Evolutionary conservation across 176 grass and related monocot species (phyloP), one percentile per base, ranked within the genome.

Genomic region (Zizania latifolia): DNA sequence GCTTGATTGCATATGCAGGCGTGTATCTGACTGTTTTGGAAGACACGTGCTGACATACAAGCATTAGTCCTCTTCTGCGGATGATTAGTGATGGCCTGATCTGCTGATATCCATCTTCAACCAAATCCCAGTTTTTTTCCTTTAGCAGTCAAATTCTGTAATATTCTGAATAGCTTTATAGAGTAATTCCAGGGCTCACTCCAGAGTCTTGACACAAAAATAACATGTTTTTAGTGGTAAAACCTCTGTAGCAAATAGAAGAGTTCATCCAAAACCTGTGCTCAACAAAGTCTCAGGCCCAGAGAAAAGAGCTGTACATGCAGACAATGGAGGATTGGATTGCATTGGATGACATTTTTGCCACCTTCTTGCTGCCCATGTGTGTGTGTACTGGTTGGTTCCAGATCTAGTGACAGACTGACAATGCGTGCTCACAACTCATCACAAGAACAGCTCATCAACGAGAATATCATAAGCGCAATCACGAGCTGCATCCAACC

Each of bases 351-450:
- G 46, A 34, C 67, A 35, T 53, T 82, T 48, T 23, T 50, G 63
- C 72, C 50, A 30, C 28, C 74, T 2, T 14, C 46, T 50, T 53
- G 15, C 29, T 61, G 35, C 56, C 48, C 50, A 68, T 36, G 63
- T 33, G 48, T 33, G 37, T 53, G n/a, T 33, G 37, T 53, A 8
- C 22, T 29, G 65, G 39, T 58, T 66, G 40, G 73, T 34, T 78
- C 26, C 22, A 73, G 85, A 83, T 87, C 85, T 39, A 68, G 71
- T 11, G 40, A 78, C 63, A 51, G 46, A n/a, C n/a, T 43, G 24
- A 46, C 31, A 28, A 2, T 27, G 59, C 79, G 65, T 58, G 75
- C 68, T 32, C 48, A 27, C 48, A 10, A 43, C 31, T 55, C 32
- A 55, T n/a, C 55, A 14, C 41, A 54, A 41, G n/a, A 33, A 29